Evolutionary conservation across 805 yeast genomes (phyloP).

Genomic region (Jamesozyma piceae): DNA sequence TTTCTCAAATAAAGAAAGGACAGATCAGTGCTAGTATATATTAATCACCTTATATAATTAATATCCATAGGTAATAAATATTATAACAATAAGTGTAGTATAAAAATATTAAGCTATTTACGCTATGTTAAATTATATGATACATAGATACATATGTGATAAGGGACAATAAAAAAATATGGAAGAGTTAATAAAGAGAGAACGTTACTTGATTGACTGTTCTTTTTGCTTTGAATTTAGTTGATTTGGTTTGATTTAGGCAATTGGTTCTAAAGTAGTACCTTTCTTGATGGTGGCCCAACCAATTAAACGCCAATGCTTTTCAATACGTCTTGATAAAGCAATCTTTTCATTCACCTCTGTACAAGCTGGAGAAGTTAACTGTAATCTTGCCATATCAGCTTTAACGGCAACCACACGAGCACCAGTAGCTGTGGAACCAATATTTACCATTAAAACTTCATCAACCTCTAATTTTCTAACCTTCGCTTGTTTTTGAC

Average conservation of each 20-base stretch:
- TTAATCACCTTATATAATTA: too few relatives aligned
- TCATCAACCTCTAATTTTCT: conserved; percentile 90
- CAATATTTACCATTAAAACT: conserved; percentile 97
- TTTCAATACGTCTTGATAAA: conserved; percentile 95
- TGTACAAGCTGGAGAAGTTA: conserved; percentile 98
- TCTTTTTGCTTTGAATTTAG: neutral
- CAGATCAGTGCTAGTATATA: too few relatives aligned
- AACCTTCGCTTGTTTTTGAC: conserved; percentile 93
- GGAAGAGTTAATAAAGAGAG: neutral
- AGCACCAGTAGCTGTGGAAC: conserved; percentile 99
- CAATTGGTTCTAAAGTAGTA: conserved; percentile 71
- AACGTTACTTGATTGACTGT: neutral
- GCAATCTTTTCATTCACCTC: conserved; percentile 98
- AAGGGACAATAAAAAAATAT: neutral
- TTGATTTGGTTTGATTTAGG: conserved; percentile 12
- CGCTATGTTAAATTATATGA: neutral
- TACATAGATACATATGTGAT: neutral
- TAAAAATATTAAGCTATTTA: neutral
- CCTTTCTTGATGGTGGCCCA: conserved; percentile 99
- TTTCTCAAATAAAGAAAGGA: too few relatives aligned
- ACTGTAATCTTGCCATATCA: conserved; percentile 96
- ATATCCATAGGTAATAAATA: too few relatives aligned
- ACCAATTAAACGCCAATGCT: conserved; percentile 99
- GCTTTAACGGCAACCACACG: conserved; percentile 96
- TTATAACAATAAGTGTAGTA: neutral